Conservation (phyloP, 305 asterid genomes). For the Andrographis paniculata region DNA sequence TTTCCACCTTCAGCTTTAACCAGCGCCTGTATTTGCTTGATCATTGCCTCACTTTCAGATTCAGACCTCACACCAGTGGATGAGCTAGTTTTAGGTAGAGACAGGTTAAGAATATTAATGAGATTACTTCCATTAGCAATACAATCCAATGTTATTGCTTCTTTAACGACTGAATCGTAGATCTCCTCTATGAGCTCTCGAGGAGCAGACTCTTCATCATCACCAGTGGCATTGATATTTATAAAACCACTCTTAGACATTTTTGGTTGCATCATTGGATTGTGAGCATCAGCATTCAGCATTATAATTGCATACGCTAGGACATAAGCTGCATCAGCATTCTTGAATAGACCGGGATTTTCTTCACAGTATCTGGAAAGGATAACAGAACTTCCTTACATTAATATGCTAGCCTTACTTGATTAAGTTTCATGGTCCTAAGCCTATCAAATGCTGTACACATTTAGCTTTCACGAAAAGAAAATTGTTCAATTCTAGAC, state of each 20-base stretch:
- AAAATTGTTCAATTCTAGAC: too few species aligned
- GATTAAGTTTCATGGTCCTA: slow-evolving; percentile 8
- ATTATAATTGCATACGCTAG: slow-evolving; percentile 89
- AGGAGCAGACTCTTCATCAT: slow-evolving; percentile 74
- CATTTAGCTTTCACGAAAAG: neutral
- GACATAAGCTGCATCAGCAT: slow-evolving; percentile 90
- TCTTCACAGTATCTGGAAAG: slow-evolving; percentile 83
- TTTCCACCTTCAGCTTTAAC: slow-evolving; percentile 67
- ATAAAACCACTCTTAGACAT: slow-evolving; percentile 86
- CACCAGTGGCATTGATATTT: slow-evolving; percentile 51
- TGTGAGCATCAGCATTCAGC: slow-evolving; percentile 90
- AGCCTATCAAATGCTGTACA: slow-evolving; percentile 5
- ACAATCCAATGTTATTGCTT: slow-evolving; percentile 75
- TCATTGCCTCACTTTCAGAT: slow-evolving; percentile 62
- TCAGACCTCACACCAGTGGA: slow-evolving; percentile 52
- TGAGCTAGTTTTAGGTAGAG: slow-evolving; percentile 68
- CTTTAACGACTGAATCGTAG: slow-evolving; percentile 80
- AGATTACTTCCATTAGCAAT: slow-evolving; percentile 50
- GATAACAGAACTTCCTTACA: slow-evolving; percentile 17
- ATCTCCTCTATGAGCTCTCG: slow-evolving; percentile 84
- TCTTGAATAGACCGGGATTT: slow-evolving; percentile 87
- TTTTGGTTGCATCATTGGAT: slow-evolving; percentile 74
- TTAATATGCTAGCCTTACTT: slow-evolving; percentile 8
- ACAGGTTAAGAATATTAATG: slow-evolving; percentile 71
- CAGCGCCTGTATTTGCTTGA: slow-evolving; percentile 66